Percentiles rank a stretch among this genome's conserved stretches.
Evolutionary conservation across 2,329 filamentous ascomycete species (phyloP).

Genomic region (Sclerotinia glacialis): DNA sequence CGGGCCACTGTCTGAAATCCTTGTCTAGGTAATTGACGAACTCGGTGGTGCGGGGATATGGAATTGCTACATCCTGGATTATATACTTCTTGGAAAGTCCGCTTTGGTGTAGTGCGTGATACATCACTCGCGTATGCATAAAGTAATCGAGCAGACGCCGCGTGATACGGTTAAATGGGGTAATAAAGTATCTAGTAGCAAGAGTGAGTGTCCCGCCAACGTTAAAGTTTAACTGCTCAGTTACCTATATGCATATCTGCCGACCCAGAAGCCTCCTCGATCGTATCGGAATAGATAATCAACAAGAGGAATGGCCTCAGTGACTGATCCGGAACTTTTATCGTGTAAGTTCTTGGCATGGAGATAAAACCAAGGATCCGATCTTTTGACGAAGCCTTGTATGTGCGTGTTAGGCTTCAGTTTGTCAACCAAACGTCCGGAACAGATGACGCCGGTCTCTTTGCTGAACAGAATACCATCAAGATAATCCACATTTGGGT

Average conservation of each 20-base stretch:
- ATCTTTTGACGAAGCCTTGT: not conserved
- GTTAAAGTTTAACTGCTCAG: not conserved
- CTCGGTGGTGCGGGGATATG: slow-evolving; percentile 46
- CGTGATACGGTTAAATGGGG: slow-evolving; percentile 58
- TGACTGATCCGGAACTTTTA: slow-evolving; percentile 28
- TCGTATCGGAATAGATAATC: slow-evolving; percentile 63
- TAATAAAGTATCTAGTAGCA: slow-evolving; percentile 48
- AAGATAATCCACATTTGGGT: slow-evolving; percentile 50
- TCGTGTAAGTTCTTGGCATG: slow-evolving; percentile 45
- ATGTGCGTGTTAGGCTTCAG: not conserved
- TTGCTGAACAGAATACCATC: slow-evolving; percentile 55
- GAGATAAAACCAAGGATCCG: slow-evolving; percentile 64
- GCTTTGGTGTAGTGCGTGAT: slow-evolving; percentile 58
- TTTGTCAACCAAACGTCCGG: slow-evolving; percentile 47
- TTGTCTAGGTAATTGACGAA: slow-evolving; percentile 51
- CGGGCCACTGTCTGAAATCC: slow-evolving; percentile 37
- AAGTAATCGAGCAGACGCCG: slow-evolving; percentile 57
- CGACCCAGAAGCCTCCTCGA: slow-evolving; percentile 65
- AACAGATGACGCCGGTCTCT: slow-evolving; percentile 50
- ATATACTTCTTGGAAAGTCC: slow-evolving; percentile 55
- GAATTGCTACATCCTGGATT: slow-evolving; percentile 61
- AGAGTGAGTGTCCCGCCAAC: not conserved
- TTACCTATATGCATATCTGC: slow-evolving; percentile 54
- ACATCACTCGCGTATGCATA: slow-evolving; percentile 59
- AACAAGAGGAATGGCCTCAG: slow-evolving; percentile 46